A percentile compares a stretch with the other conserved stretches of the same genome.
Evolutionary conservation across 768 basidiomycete species (phyloP).

Genomic region (Macrolepiota fuliginosa): DNA sequence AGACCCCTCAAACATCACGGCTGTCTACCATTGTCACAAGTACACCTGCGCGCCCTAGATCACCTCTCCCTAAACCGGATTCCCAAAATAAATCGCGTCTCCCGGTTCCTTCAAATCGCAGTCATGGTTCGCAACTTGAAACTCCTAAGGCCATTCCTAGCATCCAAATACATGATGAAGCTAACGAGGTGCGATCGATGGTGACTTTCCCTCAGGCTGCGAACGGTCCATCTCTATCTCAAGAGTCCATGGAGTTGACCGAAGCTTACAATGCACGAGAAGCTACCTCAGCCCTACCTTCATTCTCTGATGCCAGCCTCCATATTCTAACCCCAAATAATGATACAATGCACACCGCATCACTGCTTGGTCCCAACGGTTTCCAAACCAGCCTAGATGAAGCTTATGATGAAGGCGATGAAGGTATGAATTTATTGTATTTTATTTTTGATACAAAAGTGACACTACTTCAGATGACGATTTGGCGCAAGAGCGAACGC

Average conservation of each 20-base stretch:
- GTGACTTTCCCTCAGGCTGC: neutral
- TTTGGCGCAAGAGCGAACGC: conserved; percentile 20
- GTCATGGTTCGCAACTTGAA: neutral
- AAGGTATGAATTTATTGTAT: neutral
- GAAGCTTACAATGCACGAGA: conserved; percentile 11
- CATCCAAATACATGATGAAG: neutral
- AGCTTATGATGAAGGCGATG: neutral
- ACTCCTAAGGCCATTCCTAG: neutral
- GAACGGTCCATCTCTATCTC: neutral
- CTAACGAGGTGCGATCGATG: neutral
- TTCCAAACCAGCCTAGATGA: neutral
- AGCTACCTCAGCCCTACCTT: neutral
- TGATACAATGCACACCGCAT: conserved; percentile 8
- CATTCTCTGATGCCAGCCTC: neutral
- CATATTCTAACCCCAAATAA: neutral
- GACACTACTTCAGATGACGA: neutral
- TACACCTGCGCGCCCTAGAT: conserved; percentile 1
- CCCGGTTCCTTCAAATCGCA: neutral
- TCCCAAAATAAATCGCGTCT: neutral
- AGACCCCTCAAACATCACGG: neutral
- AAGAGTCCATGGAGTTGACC: conserved; percentile 11
- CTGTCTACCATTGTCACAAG: neutral
- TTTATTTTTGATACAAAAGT: neutral
- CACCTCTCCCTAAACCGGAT: neutral
- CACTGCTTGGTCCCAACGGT: neutral